These are phyloP conservation scores for Penicillium sp. DNA, from an alignment of 2,329 filamentous ascomycete species.

Conservation along the genomic window DNA sequence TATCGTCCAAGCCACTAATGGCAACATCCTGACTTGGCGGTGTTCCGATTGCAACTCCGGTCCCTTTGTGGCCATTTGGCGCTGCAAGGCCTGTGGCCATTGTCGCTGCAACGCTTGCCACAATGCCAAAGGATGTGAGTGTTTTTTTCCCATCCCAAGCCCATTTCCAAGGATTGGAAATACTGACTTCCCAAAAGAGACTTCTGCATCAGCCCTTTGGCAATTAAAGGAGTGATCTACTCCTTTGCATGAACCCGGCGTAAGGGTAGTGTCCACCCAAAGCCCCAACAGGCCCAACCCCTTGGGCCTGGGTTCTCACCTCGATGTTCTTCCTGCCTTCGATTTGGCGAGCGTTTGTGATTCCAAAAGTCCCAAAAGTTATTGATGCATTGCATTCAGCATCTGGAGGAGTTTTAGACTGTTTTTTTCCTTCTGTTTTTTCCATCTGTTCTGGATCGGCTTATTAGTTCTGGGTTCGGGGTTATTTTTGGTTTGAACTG, in stretches of 20 bases:
- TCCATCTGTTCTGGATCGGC: background rate
- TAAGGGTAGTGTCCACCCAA: constrained; percentile 13
- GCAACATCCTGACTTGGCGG: constrained; percentile 46
- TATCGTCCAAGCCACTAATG: constrained; percentile 44
- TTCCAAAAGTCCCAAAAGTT: constrained; percentile 19
- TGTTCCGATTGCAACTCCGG: constrained; percentile 46
- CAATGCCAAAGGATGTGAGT: constrained; percentile 33
- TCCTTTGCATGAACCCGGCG: constrained; percentile 13
- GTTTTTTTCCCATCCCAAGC: background rate
- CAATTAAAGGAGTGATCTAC: constrained; percentile 1
- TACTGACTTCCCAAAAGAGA: background rate
- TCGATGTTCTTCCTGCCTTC: constrained; percentile 5
- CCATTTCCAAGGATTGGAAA: background rate
- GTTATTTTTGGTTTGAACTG: background rate
- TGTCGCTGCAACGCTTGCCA: constrained; percentile 45
- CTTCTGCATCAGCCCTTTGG: constrained; percentile 1
- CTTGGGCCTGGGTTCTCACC: background rate
- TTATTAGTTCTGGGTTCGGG: background rate
- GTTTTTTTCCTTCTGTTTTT: constrained; percentile 4
- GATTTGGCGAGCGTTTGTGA: constrained; percentile 14
- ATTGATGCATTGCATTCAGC: constrained; percentile 15
- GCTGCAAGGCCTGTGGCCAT: constrained; percentile 45
- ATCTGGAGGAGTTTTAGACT: constrained; percentile 16
- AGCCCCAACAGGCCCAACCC: constrained; percentile 1
- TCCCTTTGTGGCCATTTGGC: constrained; percentile 45